Evolutionary conservation across 2,329 filamentous ascomycete species (phyloP).

Genomic region (Dactylonectria macrodidyma): DNA sequence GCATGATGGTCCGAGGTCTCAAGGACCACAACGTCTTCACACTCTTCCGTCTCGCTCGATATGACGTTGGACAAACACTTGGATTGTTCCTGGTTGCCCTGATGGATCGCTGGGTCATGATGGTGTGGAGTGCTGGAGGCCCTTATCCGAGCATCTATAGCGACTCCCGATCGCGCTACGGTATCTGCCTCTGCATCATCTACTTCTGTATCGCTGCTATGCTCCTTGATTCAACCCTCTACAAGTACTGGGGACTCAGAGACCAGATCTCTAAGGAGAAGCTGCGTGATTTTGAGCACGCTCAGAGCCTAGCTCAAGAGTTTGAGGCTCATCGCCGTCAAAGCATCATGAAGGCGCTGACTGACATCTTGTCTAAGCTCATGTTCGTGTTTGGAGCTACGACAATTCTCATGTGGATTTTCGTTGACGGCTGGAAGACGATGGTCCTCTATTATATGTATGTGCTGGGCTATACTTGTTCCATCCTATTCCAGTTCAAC

Average conservation of each 20-base stretch:
- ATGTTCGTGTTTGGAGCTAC: constrained; percentile 31
- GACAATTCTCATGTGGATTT: constrained; percentile 28
- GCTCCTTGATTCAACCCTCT: constrained; percentile 33
- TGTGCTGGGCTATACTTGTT: constrained; percentile 24
- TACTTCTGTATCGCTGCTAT: constrained; percentile 39
- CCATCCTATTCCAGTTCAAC: constrained; percentile 37
- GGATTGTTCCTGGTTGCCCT: constrained; percentile 36
- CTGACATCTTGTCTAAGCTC: constrained; percentile 27
- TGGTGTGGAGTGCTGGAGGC: constrained; percentile 34
- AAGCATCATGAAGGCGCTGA: constrained; percentile 29
- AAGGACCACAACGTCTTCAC: constrained; percentile 38
- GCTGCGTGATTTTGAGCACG: constrained; percentile 28
- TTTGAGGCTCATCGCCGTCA: constrained; percentile 27
- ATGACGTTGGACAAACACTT: constrained; percentile 39
- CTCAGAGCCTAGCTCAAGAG: constrained; percentile 16
- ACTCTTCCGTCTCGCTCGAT: constrained; percentile 33
- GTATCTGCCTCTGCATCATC: constrained; percentile 36
- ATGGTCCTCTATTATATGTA: constrained; percentile 33
- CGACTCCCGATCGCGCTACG: constrained; percentile 33
- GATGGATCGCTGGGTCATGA: constrained; percentile 42
- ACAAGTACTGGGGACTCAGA: constrained; percentile 36
- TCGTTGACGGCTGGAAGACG: constrained; percentile 25
- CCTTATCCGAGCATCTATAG: constrained; percentile 39
- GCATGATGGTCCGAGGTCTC: constrained; percentile 30
- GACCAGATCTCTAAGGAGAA: constrained; percentile 32